Percentiles rank a stretch among this genome's conserved stretches.
These are phyloP conservation scores for Xylaria sp. DNA, from an alignment of 2,329 filamentous ascomycete genomes.

Conservation along the genomic window DNA sequence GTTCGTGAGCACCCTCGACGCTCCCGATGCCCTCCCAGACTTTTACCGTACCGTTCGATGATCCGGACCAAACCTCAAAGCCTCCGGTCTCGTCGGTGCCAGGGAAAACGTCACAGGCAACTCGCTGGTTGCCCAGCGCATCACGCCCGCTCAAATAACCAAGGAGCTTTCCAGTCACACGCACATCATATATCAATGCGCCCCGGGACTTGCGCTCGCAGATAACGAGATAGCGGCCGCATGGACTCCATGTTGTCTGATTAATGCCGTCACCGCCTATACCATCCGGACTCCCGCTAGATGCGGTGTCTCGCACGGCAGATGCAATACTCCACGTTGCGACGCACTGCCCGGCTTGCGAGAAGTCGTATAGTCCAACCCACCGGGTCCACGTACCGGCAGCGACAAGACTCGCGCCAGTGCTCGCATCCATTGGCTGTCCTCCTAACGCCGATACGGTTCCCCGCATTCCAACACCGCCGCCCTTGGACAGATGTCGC, in stretches of 20 bases:
- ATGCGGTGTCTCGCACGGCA: conserved; percentile 33
- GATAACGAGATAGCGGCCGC: conserved; percentile 57
- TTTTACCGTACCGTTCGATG: conserved; percentile 47
- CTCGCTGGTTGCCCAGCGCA: conserved; percentile 49
- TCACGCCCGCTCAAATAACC: conserved; percentile 47
- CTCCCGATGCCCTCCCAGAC: conserved; percentile 55
- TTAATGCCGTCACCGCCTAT: conserved; percentile 58
- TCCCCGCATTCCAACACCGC: conserved; percentile 60
- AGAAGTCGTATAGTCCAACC: conserved; percentile 58
- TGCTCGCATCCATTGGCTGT: conserved; percentile 35
- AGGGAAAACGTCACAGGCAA: conserved; percentile 51
- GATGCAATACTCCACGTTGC: conserved; percentile 57
- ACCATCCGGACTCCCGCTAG: conserved; percentile 28
- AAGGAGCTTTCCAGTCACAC: conserved; percentile 53
- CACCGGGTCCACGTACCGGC: conserved; percentile 61
- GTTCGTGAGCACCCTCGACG: conserved; percentile 39
- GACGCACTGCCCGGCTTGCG: conserved; percentile 47
- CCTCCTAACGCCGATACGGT: conserved; percentile 52
- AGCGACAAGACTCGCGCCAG: conserved; percentile 43
- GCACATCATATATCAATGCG: conserved; percentile 58
- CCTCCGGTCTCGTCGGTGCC: conserved; percentile 34
- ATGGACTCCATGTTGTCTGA: conserved; percentile 57
- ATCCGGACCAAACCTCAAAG: conserved; percentile 60
- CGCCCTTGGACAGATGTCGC: conserved; percentile 53
- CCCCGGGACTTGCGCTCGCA: conserved; percentile 54